Conservation (phyloP, 345 rosid genomes). For the Eutrema yunnanense region DNA sequence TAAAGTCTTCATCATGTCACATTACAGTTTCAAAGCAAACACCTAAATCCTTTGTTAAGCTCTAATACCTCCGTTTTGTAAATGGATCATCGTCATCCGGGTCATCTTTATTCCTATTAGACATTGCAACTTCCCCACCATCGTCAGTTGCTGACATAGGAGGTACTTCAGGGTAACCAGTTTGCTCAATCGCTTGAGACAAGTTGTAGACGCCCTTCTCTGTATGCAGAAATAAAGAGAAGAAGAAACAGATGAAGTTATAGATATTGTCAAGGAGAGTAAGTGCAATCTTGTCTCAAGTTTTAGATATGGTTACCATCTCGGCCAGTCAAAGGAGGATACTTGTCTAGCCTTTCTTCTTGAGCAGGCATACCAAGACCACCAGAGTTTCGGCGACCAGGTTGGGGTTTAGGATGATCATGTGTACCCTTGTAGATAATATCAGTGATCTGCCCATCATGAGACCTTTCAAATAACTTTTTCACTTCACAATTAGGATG, state of each 20-base stretch:
- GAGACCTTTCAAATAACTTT: constrained; percentile 87
- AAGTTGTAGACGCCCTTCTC: constrained; percentile 53
- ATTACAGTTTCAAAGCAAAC: not conserved
- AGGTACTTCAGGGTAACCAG: constrained; percentile 48
- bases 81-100: constrained; percentile 73
- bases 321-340: constrained; percentile 38
- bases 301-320: constrained; percentile 48
- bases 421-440: constrained; percentile 93
- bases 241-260: constrained; percentile 16
- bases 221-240: constrained; percentile 21
- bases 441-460: constrained; percentile 88
- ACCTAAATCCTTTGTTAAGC: constrained; percentile 7
- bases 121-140: constrained; percentile 40
- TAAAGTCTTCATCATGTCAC: constrained; percentile 12
- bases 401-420: constrained; percentile 95
- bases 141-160: constrained; percentile 53
- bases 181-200: constrained; percentile 41
- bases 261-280: not conserved
- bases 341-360: constrained; percentile 65
- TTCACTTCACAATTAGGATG: constrained; percentile 98
- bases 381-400: constrained; percentile 64
- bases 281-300: not conserved
- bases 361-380: constrained; percentile 58
- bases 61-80: constrained; percentile 70
- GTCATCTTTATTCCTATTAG: constrained; percentile 36